Percentiles rank a stretch among this genome's conserved stretches.
phyloP scores from a whole-genome alignment of 495 filamentous ascomycete genomes.

The Niebla homalea region DNA sequence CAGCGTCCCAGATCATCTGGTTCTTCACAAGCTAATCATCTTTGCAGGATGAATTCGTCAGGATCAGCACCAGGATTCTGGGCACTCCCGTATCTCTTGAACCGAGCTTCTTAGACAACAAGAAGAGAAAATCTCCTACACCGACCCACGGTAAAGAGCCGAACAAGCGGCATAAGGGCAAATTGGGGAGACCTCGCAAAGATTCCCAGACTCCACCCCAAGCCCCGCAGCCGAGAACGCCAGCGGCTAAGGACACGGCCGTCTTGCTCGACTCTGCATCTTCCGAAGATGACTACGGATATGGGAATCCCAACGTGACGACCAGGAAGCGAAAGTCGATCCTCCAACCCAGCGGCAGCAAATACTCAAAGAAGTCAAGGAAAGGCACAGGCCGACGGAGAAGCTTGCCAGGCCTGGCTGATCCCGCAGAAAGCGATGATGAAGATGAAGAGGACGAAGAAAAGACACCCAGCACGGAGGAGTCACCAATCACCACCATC shows the following conservation, averaged over 20 bases:
- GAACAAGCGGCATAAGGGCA: constrained; percentile 13
- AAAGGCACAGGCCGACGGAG: constrained; percentile 28
- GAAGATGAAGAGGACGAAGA: constrained; percentile 21
- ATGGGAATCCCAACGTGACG: constrained; percentile 14
- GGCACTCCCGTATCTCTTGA: not conserved
- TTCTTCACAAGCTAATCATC: constrained; percentile 4
- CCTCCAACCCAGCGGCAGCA: constrained; percentile 36
- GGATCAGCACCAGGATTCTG: constrained; percentile 20
- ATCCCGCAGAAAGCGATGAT: constrained; percentile 24
- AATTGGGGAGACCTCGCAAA: constrained; percentile 10
- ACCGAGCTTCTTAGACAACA: not conserved
- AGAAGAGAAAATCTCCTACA: constrained; percentile 12
- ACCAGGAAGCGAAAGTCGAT: constrained; percentile 33
- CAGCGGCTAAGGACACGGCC: constrained; percentile 17
- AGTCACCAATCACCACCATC: constrained; percentile 12
- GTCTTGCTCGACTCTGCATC: constrained; percentile 8
- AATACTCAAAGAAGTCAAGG: constrained; percentile 36
- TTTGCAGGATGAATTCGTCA: constrained; percentile 30
- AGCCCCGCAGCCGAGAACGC: constrained; percentile 14
- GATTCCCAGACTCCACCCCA: not conserved
- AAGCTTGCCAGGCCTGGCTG: constrained; percentile 20
- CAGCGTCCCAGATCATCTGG: constrained; percentile 5
- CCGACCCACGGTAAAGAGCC: not conserved
- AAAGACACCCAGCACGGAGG: constrained; percentile 1
- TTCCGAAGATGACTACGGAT: constrained; percentile 28